These are phyloP conservation scores for Backusella westeae DNA, from an alignment of 192 early-diverging fungal genomes.

Conservation along the genomic window DNA sequence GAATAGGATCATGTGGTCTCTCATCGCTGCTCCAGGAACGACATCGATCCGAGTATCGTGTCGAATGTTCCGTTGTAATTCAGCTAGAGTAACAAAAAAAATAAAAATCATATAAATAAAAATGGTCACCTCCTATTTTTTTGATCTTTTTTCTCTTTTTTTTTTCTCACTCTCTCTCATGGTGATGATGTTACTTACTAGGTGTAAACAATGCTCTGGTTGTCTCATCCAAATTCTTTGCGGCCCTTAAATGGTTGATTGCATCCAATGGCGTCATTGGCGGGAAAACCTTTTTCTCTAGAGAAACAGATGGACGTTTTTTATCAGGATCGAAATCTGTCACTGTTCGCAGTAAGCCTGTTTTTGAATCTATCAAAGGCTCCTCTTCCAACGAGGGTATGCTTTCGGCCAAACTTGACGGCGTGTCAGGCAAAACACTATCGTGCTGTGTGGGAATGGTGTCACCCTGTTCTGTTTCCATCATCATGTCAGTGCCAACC, in stretches of 20 bases:
- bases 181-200: constrained; percentile 13
- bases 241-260: background rate
- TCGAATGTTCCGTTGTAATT: constrained; percentile 29
- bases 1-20: constrained; percentile 35
- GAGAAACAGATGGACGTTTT: background rate
- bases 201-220: constrained; percentile 20
- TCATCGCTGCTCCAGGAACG: constrained; percentile 30
- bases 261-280: constrained; percentile 35
- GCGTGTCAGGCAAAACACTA: background rate
- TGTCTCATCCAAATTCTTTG: constrained; percentile 4
- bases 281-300: constrained; percentile 9
- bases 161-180: background rate
- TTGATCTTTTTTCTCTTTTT: too few relatives aligned
- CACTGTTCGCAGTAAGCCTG: background rate
- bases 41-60: constrained; percentile 32
- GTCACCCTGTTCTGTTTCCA: background rate
- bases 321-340: constrained; percentile 3
- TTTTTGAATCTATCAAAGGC: constrained; percentile 8
- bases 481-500: background rate
- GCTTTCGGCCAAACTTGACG: background rate
- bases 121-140: too few relatives aligned
- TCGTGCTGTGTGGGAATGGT: background rate
- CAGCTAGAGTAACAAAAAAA: constrained; percentile 20
- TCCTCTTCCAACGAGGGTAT: background rate
- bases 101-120: background rate